These are phyloP conservation scores for Hypocrella siamensis DNA, from an alignment of 2,329 filamentous ascomycete genomes.

Conservation along the genomic window DNA sequence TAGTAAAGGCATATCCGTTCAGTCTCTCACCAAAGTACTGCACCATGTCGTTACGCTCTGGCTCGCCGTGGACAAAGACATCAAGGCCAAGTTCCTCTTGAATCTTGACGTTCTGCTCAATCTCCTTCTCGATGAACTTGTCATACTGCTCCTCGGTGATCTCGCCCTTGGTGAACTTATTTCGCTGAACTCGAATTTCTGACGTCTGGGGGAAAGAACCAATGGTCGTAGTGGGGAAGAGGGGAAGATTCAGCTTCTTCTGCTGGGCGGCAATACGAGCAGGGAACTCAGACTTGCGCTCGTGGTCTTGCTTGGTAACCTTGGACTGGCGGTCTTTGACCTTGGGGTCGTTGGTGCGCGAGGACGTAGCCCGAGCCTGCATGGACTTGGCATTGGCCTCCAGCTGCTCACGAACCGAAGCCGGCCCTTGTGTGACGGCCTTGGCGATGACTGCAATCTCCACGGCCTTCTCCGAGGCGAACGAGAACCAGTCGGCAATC, in stretches of 20 bases:
- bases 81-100: slow-evolving; percentile 97
- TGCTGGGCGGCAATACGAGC: slow-evolving; percentile 76
- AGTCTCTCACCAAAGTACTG: slow-evolving; percentile 99
- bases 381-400: slow-evolving; percentile 95
- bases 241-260: slow-evolving; percentile 80
- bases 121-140: slow-evolving; percentile 99
- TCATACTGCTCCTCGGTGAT: slow-evolving; percentile 89
- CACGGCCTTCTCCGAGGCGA: slow-evolving; percentile 83
- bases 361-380: slow-evolving; percentile 78
- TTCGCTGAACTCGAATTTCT: slow-evolving; percentile 91
- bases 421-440: slow-evolving; percentile 86
- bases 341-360: slow-evolving; percentile 89
- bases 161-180: slow-evolving; percentile 98
- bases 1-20: slow-evolving; percentile 96
- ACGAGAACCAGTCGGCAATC: slow-evolving; percentile 96
- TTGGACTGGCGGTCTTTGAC: slow-evolving; percentile 94
- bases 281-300: slow-evolving; percentile 83
- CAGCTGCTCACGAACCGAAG: slow-evolving; percentile 71
- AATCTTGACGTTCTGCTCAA: slow-evolving; percentile 84
- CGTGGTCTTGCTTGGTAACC: slow-evolving; percentile 72
- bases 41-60: slow-evolving; percentile 99
- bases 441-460: slow-evolving; percentile 92
- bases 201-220: slow-evolving; percentile 99
- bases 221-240: slow-evolving; percentile 98
- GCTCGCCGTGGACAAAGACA: slow-evolving; percentile 96